Base-by-base conservation (phyloP, 768 basidiomycete species). In the Pleurotus cornucopiae region DNA sequence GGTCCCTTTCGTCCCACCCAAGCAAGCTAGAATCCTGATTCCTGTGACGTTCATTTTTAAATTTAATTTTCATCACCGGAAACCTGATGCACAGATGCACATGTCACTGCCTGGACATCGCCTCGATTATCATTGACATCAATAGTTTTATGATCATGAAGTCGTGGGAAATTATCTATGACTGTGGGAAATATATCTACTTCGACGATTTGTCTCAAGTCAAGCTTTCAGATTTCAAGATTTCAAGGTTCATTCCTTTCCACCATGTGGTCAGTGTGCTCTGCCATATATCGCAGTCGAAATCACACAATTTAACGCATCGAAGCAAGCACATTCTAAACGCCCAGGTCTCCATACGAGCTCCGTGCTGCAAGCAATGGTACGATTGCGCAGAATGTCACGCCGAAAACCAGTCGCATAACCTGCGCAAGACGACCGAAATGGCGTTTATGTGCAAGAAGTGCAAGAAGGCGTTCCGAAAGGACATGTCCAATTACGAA, bases 281-380 rank as follows among this genome's bases (percentile, higher is more conserved):
- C n/a, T 44, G 41, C n/a, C 41, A 12, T 44, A 9, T 34, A 44
- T 21, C 20, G n/a, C 41, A 16, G n/a, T 44, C 20, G 41, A 14
- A 21, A 44, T 44, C n/a, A 12, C 41, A 44, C n/a, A n/a, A 21
- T 44, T 44, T 44, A 14, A 44, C 41, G 41, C 9, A 5, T 49
- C 48, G 37, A 52, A 97, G 94, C 75, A 96, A 96, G 79, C 97
- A 98, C 67, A 81, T 99, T 59, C 74, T 99, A 49, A 99, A 99
- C 71, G 92, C 91, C 0, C 96, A 98, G 73, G 97, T 97, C 20
- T 82, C 95, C 38, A 91, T 99, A 62, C 88, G 96, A 23, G 93
- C 96, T 4, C 94, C 95, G 3, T 98, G 97, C 73, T 98, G 97
- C 83, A 90, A 91, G 70, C 88, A 86, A 64, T 99, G 96, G 95